A percentile compares a stretch with the other conserved stretches of the same genome.
These are phyloP conservation scores for Ehretia macrophylla DNA, from an alignment of 257 asterid genomes.

Conservation along the genomic window DNA sequence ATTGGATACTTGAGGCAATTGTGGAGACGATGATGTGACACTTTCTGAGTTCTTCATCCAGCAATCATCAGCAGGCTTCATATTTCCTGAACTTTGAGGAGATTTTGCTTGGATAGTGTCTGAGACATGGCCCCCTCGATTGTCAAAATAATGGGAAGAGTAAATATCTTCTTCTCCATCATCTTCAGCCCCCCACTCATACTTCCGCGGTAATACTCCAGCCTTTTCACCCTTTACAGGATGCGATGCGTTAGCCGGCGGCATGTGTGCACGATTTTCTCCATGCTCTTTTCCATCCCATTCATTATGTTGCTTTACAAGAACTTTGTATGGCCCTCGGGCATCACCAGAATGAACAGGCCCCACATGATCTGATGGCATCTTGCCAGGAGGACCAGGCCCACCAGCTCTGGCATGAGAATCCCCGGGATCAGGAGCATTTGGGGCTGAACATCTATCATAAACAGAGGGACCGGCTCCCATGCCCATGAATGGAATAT, in stretches of 20 bases:
- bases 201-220: conserved; percentile 40
- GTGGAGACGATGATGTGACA: conserved; percentile 30
- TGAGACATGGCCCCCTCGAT: conserved; percentile 32
- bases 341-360: conserved; percentile 50
- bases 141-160: conserved; percentile 29
- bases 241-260: conserved; percentile 25
- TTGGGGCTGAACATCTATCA: conserved; percentile 52
- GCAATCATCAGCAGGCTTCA: conserved; percentile 36
- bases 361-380: conserved; percentile 31
- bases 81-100: conserved; percentile 31
- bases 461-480: conserved; percentile 45
- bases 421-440: conserved; percentile 48
- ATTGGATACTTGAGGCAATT: conserved; percentile 24
- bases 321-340: conserved; percentile 52
- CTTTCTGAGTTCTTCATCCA: conserved; percentile 34
- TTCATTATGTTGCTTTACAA: conserved; percentile 45
- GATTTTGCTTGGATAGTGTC: conserved; percentile 32
- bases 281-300: conserved; percentile 57
- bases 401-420: conserved; percentile 48
- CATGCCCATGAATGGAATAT: conserved; percentile 63
- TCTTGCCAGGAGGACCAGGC: conserved; percentile 34
- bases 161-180: conserved; percentile 38
- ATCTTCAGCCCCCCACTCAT: conserved; percentile 81
- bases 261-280: conserved; percentile 38
- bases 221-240: conserved; percentile 35